Base-by-base conservation (phyloP, 352 stramenopile species). In the Phytophthora capsici region DNA sequence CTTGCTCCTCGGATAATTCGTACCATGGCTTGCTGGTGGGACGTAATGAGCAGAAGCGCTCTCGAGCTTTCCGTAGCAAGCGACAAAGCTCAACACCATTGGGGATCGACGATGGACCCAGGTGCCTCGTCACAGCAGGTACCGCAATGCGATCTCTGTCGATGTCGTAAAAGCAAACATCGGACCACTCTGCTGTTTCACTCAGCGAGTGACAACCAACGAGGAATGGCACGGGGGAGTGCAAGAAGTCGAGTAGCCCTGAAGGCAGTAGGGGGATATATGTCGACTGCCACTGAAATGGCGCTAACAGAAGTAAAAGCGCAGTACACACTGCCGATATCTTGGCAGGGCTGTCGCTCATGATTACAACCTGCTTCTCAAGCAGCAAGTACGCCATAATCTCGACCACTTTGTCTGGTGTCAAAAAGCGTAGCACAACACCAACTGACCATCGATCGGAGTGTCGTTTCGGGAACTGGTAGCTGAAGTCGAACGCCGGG, bases 241-340 rank as follows among this genome's bases (percentile, higher is more conserved):
- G 87, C 26, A 95, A 66, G 58, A 95, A 94, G 55, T 94, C 87
- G 25, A 93, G 61, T 13, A 95, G 49, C 8, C 68, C 78, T 19
- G 80, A 83, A 16, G 87, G 87, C 9, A 95, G 48, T 56, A 94
- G 47, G 4, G 85, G 87, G n/a, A 95, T 95, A 40, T 93, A 95
- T 12, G 87, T 95, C 16, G 85, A 95, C 71, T 95, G 87, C 85
- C 87, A 95, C 71, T 93, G 85, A 56, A 91, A 95, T n/a, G 87
- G 87, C 23, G 84, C 59, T 5, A 95, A 62, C 7, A 95, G 52
- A 19, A 93, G 68, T 48, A 92, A 26, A 7, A 95, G 56, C 2
- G 83, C 87, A 0, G 87, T 89, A 41, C 83, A 94, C 0, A 91
- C 69, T 1, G 84, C 87, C 1, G 87, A 82, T 4, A 92, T 75